Base-by-base conservation (phyloP, 768 basidiomycete species). In the Boletus bicolor region DNA sequence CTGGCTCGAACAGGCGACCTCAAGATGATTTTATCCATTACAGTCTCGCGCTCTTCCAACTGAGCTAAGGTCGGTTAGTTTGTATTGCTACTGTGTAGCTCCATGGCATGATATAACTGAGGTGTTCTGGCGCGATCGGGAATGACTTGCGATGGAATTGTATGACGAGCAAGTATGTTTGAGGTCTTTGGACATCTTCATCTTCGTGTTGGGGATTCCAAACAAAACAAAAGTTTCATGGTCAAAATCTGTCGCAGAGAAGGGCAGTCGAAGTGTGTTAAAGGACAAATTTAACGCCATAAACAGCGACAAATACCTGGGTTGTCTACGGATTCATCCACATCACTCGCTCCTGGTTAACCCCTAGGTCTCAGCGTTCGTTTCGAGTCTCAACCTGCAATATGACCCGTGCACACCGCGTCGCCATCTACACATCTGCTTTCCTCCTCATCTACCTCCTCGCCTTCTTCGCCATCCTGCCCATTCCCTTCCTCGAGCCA, bases 1-100 rank as follows among this genome's bases (percentile, higher is more conserved):
- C 81, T 80, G 80, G 80, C 63, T 82, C 79, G 80, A 82, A 81
- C 80, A 79, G 81, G 78, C 77, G 79, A 80, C 80, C 70, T 76
- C 75, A 75, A 80, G 79, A 80, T 80, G 48, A 57, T 34, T 24
- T 58, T 63, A 58, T 51, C 64, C 64, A 38, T 74, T 77, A 76
- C 73, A 75, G 76, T 76, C 77, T 73, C 69, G 75, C 74, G 76
- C 76, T 77, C 76, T 77, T 77, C 77, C 77, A 77, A 74, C 77
- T 77, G 77, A 77, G 68, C 68, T 70, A 66, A 68, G 65, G 60
- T 63, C 59, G 62, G 62, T 37, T 57, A 30, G 21, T 15, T 12
- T 30, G 28, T 30, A 30, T 30, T 30, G 5, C 11, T 2, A 41
- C 10, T 2, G 38, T 11, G n/a, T 10, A 4, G 7, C 19, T 1